phyloP scores from a whole-genome alignment of 768 basidiomycete species.

The Tulasnella sp. region DNA sequence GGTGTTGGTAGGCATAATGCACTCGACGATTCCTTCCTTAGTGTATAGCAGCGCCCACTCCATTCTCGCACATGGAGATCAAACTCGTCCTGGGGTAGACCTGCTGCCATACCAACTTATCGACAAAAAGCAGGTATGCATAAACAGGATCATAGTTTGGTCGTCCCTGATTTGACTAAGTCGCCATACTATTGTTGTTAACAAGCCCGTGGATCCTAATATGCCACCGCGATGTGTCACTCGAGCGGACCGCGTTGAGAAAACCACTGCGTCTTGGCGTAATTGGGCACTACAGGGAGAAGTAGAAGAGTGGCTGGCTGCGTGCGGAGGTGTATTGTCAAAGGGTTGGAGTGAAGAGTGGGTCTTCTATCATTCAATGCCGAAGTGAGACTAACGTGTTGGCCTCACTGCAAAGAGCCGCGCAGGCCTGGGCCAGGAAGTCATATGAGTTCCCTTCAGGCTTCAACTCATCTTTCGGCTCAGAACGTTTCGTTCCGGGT shows the following conservation, averaged over 20 bases:
- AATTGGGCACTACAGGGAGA: constrained; percentile 69
- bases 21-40: constrained; percentile 66
- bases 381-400: neutral
- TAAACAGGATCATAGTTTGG: constrained; percentile 3
- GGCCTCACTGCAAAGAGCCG: constrained; percentile 35
- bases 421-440: constrained; percentile 43
- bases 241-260: constrained; percentile 60
- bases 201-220: constrained; percentile 64
- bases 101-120: constrained; percentile 83
- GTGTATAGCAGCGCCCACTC: constrained; percentile 72
- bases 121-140: constrained; percentile 54
- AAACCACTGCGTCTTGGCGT: constrained; percentile 74
- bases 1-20: constrained; percentile 51
- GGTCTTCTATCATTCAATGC: constrained; percentile 22
- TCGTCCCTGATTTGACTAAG: neutral
- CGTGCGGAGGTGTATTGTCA: constrained; percentile 73
- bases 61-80: constrained; percentile 40
- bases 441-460: constrained; percentile 96
- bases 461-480: constrained; percentile 70
- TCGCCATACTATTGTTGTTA: neutral
- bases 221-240: constrained; percentile 55
- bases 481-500: constrained; percentile 71
- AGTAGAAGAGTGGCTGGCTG: constrained; percentile 91
- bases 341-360: constrained; percentile 86
- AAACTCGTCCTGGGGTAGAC: constrained; percentile 48